Evolutionary conservation across 768 basidiomycete species (phyloP).

Genomic region (Royoungia palumana): DNA sequence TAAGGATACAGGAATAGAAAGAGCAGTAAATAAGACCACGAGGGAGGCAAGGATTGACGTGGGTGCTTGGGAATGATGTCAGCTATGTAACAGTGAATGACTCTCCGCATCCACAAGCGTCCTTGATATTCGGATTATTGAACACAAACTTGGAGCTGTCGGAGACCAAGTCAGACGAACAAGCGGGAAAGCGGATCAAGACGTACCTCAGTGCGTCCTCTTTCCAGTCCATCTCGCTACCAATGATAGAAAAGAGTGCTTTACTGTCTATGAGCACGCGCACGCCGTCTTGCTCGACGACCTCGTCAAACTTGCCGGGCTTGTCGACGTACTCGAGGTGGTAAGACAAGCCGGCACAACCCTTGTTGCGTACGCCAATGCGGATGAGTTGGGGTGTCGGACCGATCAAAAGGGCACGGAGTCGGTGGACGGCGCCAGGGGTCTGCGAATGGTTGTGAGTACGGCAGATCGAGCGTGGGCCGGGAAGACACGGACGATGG

Average conservation of each 20-base stretch:
- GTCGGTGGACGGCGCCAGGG: conserved; percentile 67
- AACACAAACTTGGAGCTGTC: conserved; percentile 75
- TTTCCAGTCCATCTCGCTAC: conserved; percentile 98
- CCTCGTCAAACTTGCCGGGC: conserved; percentile 90
- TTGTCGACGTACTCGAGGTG: conserved; percentile 94
- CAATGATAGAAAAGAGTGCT: conserved; percentile 96
- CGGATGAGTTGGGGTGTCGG: conserved; percentile 91
- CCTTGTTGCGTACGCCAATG: conserved; percentile 95
- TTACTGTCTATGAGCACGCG: conserved; percentile 93
- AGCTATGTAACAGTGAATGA: conserved; percentile 64
- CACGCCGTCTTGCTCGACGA: conserved; percentile 94
- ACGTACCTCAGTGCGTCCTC: conserved; percentile 82
- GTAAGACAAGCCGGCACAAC: conserved; percentile 83
- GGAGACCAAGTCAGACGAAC: conserved; percentile 4
- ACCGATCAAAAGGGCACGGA: conserved; percentile 69
- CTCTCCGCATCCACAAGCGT: conserved; percentile 93
- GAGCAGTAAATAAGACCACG: background rate
- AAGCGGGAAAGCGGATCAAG: background rate
- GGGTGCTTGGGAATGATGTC: conserved; percentile 7
- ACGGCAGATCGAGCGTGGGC: background rate
- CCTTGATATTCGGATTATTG: conserved; percentile 91
- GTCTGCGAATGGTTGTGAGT: conserved; percentile 48
- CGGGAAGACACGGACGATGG: conserved; percentile 51
- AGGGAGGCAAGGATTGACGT: conserved; percentile 13
- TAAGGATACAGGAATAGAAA: conserved; percentile 29